Evolutionary conservation across 352 stramenopile species (phyloP).

Genomic region (Phytopythium boreale): DNA sequence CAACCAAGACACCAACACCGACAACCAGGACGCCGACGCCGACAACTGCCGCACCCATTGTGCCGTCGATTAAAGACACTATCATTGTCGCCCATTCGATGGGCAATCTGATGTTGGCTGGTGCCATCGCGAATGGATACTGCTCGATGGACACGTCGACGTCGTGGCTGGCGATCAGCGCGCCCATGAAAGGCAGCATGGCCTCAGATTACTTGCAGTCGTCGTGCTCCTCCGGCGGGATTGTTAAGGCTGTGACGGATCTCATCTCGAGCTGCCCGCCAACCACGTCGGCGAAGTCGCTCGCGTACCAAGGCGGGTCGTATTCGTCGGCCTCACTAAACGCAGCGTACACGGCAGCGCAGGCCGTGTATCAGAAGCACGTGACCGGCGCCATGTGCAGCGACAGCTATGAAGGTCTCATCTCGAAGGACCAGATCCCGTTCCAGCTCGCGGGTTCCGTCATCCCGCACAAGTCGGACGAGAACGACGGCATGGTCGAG

Average conservation of each 20-base stretch:
- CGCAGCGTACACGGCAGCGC: conserved; percentile 25
- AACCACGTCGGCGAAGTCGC: conserved; percentile 19
- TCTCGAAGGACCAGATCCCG: conserved; percentile 27
- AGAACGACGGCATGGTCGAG: conserved; percentile 48
- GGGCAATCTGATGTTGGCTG: conserved; percentile 28
- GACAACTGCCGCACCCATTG: neutral
- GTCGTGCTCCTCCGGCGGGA: conserved; percentile 21
- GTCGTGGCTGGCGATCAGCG: conserved; percentile 39
- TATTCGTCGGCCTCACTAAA: conserved; percentile 17
- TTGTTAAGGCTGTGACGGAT: conserved; percentile 19
- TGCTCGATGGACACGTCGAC: conserved; percentile 21
- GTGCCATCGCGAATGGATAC: conserved; percentile 20
- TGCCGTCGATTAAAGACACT: conserved; percentile 19
- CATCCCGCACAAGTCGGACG: conserved; percentile 31
- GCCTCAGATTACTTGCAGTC: conserved; percentile 40
- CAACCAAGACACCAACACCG: neutral
- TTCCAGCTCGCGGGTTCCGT: conserved; percentile 24
- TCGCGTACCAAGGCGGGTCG: conserved; percentile 34
- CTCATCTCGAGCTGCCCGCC: conserved; percentile 35
- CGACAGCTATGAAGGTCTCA: conserved; percentile 27
- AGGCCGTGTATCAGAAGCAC: conserved; percentile 23
- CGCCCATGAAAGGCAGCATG: conserved; percentile 46
- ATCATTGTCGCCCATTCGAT: conserved; percentile 49
- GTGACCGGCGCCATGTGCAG: conserved; percentile 45
- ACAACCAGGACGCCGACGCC: neutral